phyloP scores from a whole-genome alignment of 2,329 filamentous ascomycete genomes.

The Fusarium succisae region DNA sequence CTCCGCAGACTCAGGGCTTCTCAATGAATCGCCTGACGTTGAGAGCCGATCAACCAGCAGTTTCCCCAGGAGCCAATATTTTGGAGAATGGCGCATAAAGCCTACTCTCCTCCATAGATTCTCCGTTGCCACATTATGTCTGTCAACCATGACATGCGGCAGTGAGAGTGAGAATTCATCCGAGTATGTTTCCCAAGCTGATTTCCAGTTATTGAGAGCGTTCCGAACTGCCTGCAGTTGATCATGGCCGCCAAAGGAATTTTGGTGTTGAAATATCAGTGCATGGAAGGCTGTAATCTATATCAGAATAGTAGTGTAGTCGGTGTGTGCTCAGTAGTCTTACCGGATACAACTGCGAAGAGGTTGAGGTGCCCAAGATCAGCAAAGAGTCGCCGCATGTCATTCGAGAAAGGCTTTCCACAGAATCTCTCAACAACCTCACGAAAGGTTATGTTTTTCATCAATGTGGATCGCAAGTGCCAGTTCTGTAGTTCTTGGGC shows the following conservation, averaged over 20 bases:
- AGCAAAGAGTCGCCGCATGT: not conserved
- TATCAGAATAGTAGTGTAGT: fast-evolving
- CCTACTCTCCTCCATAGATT: not conserved
- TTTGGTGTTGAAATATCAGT: not conserved
- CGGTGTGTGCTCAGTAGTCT: fast-evolving
- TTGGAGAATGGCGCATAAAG: not conserved
- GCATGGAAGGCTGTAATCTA: not conserved
- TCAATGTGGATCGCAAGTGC: not conserved
- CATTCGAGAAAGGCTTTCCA: not conserved
- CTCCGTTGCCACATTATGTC: not conserved
- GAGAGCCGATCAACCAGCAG: not conserved
- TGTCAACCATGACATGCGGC: not conserved
- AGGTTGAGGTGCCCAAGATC: not conserved
- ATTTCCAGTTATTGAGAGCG: not conserved
- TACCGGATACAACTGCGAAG: not conserved
- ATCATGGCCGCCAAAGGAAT: not conserved
- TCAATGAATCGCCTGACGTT: not conserved
- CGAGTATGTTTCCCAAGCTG: not conserved
- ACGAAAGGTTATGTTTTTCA: not conserved
- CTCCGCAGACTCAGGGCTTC: not conserved
- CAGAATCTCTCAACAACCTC: not conserved
- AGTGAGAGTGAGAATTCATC: not conserved
- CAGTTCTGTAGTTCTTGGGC: not conserved
- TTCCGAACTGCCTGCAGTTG: not conserved
- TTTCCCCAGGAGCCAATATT: not conserved